Evolutionary conservation across 2,329 filamentous ascomycete species (phyloP).

Genomic region (Fusarium chaquense): DNA sequence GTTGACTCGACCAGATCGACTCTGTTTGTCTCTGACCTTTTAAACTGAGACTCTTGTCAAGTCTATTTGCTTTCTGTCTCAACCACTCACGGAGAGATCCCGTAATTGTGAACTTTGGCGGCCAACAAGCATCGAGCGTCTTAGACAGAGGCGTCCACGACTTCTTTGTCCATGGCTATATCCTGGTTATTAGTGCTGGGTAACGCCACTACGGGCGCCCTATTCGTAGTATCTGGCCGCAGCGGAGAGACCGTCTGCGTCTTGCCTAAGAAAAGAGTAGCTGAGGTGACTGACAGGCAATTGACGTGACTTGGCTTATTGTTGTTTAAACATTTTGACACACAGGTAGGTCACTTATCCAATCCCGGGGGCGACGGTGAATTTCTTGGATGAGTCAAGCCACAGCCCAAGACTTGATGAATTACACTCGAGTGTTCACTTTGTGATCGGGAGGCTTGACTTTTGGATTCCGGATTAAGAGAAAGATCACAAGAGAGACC

Average conservation of each 20-base stretch:
- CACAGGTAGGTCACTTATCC: slow-evolving; percentile 2
- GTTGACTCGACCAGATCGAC: slow-evolving; percentile 11
- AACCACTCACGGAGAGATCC: slow-evolving; percentile 39
- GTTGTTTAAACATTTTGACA: slow-evolving; percentile 10
- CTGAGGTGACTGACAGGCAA: slow-evolving; percentile 4
- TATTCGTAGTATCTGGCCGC: slow-evolving; percentile 2
- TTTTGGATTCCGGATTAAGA: slow-evolving; percentile 7
- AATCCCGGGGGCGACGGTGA: slow-evolving; percentile 24
- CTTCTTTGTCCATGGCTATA: slow-evolving; percentile 12
- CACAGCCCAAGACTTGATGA: slow-evolving; percentile 25
- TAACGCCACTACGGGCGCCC: slow-evolving; percentile 9
- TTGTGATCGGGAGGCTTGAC: slow-evolving; percentile 20
- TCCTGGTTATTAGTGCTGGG: slow-evolving; percentile 5
- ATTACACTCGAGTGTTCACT: slow-evolving; percentile 14
- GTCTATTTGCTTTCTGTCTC: slow-evolving; percentile 46
- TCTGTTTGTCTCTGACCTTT: slow-evolving; percentile 14
- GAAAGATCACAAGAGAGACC: neutral
- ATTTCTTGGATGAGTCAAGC: slow-evolving; percentile 30
- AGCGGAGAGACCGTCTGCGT: slow-evolving; percentile 18
- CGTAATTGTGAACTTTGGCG: slow-evolving; percentile 28
- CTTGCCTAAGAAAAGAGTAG: neutral
- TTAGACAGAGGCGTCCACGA: slow-evolving; percentile 34
- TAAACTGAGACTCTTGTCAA: neutral
- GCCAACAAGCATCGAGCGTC: slow-evolving; percentile 31
- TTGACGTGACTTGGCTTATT: slow-evolving; percentile 26